phyloP scores from a whole-genome alignment of 73 alveolate species.

The Paramecium primaurelia region DNA sequence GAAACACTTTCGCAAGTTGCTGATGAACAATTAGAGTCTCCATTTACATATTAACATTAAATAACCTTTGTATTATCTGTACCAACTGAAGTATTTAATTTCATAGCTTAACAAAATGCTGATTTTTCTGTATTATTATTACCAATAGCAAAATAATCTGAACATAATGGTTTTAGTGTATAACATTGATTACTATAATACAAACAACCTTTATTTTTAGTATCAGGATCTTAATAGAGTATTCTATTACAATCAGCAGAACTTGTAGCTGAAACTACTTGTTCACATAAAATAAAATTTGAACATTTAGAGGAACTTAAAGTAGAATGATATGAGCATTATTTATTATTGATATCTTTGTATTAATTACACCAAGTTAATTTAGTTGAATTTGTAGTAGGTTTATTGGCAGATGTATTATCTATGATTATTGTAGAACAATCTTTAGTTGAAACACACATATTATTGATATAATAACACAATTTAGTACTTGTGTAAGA shows the following conservation, averaged over 20 bases:
- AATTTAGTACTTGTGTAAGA: background rate
- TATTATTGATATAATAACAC: background rate
- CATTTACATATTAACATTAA: background rate
- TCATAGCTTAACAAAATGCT: background rate
- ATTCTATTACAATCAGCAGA: background rate
- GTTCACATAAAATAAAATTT: background rate
- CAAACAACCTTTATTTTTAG: background rate
- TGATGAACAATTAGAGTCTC: background rate
- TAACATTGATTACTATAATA: background rate
- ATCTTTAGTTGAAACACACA: background rate
- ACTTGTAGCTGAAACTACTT: background rate
- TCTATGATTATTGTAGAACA: background rate
- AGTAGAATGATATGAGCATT: background rate
- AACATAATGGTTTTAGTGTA: background rate
- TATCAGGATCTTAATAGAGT: background rate
- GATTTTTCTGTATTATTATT: background rate
- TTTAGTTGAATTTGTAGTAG: background rate
- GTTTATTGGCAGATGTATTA: background rate
- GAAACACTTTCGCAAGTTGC: background rate
- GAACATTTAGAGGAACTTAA: background rate
- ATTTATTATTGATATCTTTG: background rate
- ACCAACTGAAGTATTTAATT: background rate
- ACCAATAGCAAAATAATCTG: background rate
- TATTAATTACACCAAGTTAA: background rate
- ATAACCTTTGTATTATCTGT: background rate